phyloP scores from a whole-genome alignment of 306 rosid genomes.

The Quercus berberidifolia region DNA sequence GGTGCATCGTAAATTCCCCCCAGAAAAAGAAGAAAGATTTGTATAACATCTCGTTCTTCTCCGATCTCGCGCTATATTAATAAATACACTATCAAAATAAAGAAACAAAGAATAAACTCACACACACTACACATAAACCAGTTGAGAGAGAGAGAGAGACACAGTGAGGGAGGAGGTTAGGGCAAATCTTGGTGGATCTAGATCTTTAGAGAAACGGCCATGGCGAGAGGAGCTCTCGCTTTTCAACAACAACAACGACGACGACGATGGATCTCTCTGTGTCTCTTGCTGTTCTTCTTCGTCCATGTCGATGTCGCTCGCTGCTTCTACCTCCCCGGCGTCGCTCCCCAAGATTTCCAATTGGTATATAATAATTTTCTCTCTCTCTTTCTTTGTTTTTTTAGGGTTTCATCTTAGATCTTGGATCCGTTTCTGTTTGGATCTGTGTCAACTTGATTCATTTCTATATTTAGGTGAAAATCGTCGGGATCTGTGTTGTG shows the following conservation, averaged over 20 bases:
- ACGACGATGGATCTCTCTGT: conserved; percentile 46
- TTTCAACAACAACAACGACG: conserved; percentile 3
- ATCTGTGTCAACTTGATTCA: background rate
- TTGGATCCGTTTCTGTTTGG: conserved; percentile 1
- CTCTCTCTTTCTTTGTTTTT: background rate
- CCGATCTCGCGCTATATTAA: background rate
- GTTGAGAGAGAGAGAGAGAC: background rate
- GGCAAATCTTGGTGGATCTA: conserved; percentile 15
- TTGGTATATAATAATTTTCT: conserved; percentile 35
- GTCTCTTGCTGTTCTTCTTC: conserved; percentile 39
- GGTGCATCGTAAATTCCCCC: conserved; percentile 4
- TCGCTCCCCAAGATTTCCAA: conserved; percentile 71
- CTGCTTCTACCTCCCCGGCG: conserved; percentile 82
- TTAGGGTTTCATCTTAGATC: conserved; percentile 5
- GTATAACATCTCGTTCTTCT: conserved; percentile 7
- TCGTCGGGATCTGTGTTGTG: background rate
- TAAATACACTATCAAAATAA: background rate
- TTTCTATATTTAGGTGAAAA: no score
- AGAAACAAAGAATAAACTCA: conserved; percentile 11
- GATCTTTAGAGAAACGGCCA: conserved; percentile 35
- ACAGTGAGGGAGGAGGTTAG: conserved; percentile 10
- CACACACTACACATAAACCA: background rate
- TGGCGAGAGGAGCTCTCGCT: conserved; percentile 62
- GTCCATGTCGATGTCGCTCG: conserved; percentile 23
- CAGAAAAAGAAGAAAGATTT: background rate